Evolutionary conservation across 2,329 filamentous ascomycete genomes (phyloP).

Genomic region (Phialocephala sp.): DNA sequence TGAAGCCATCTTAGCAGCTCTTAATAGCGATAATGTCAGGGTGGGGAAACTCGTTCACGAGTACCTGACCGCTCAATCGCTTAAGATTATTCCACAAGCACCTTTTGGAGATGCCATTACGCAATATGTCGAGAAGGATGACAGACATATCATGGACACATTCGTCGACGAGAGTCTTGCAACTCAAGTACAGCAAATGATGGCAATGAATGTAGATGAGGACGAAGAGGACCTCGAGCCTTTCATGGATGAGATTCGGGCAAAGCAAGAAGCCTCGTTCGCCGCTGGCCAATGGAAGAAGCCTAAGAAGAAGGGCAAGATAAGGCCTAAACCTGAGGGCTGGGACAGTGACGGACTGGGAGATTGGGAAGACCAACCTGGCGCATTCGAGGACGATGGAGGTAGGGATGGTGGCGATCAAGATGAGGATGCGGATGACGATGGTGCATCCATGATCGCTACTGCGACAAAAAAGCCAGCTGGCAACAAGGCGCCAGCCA

Average conservation of each 20-base stretch:
- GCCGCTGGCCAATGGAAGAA: slow-evolving; percentile 63
- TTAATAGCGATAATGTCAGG: slow-evolving; percentile 75
- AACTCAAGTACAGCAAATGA: slow-evolving; percentile 72
- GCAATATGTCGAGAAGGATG: slow-evolving; percentile 93
- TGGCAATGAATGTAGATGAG: slow-evolving; percentile 63
- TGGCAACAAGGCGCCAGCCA: slow-evolving; percentile 43
- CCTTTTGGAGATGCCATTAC: slow-evolving; percentile 91
- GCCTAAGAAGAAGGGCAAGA: slow-evolving; percentile 55
- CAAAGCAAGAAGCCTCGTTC: slow-evolving; percentile 74
- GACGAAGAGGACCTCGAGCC: slow-evolving; percentile 73
- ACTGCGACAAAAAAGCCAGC: slow-evolving; percentile 34
- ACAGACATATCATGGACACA: slow-evolving; percentile 87
- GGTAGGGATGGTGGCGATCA: slow-evolving; percentile 52
- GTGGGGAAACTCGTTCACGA: slow-evolving; percentile 89
- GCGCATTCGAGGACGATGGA: slow-evolving; percentile 34
- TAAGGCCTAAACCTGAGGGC: slow-evolving; percentile 76
- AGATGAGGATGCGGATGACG: slow-evolving; percentile 60
- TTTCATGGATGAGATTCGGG: slow-evolving; percentile 75
- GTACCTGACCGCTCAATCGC: slow-evolving; percentile 82
- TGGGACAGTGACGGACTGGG: slow-evolving; percentile 90
- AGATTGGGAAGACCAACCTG: slow-evolving; percentile 75
- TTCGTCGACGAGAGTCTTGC: slow-evolving; percentile 77
- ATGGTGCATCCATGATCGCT: slow-evolving; percentile 50
- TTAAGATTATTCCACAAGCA: slow-evolving; percentile 92
- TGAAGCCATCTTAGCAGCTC: slow-evolving; percentile 65